phyloP scores from a whole-genome alignment of 2,329 filamentous ascomycete genomes.

The Arthroderma sp. region DNA sequence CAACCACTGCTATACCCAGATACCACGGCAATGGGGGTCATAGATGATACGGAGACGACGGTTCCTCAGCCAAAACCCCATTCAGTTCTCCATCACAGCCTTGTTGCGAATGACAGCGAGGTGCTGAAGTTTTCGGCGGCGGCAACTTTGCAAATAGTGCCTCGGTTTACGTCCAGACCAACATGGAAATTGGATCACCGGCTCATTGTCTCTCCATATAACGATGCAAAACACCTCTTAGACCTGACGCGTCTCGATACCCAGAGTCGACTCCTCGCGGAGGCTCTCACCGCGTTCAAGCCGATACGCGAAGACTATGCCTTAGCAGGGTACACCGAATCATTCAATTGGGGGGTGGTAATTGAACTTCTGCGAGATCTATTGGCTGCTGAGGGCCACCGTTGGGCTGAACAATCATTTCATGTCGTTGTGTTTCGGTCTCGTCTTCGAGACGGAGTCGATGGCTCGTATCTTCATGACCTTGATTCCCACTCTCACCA shows the following conservation, averaged over 20 bases:
- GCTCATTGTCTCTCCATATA: slow-evolving; percentile 65
- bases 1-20: no score
- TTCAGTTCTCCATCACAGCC: slow-evolving; percentile 18
- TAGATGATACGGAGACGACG: no score
- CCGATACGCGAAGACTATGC: slow-evolving; percentile 59
- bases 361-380: slow-evolving; percentile 42
- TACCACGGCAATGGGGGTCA: no score
- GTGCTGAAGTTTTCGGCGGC: slow-evolving; percentile 23
- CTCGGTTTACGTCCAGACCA: slow-evolving; percentile 3
- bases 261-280: slow-evolving; percentile 56
- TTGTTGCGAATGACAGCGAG: slow-evolving; percentile 22
- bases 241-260: slow-evolving; percentile 53
- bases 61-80: not conserved
- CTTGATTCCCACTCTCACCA: slow-evolving; percentile 68
- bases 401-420: slow-evolving; percentile 53
- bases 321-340: slow-evolving; percentile 55
- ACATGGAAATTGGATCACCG: slow-evolving; percentile 14
- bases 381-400: slow-evolving; percentile 31
- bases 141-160: slow-evolving; percentile 20
- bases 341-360: slow-evolving; percentile 69
- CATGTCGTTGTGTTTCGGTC: slow-evolving; percentile 80
- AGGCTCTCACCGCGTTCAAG: slow-evolving; percentile 52
- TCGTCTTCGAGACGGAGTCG: slow-evolving; percentile 51
- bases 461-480: slow-evolving; percentile 53
- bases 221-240: slow-evolving; percentile 55